Percentiles rank a stretch among this genome's conserved stretches.
Evolutionary conservation across 495 filamentous ascomycete genomes (phyloP).

Genomic region (Xanthoparmelia taractica): DNA sequence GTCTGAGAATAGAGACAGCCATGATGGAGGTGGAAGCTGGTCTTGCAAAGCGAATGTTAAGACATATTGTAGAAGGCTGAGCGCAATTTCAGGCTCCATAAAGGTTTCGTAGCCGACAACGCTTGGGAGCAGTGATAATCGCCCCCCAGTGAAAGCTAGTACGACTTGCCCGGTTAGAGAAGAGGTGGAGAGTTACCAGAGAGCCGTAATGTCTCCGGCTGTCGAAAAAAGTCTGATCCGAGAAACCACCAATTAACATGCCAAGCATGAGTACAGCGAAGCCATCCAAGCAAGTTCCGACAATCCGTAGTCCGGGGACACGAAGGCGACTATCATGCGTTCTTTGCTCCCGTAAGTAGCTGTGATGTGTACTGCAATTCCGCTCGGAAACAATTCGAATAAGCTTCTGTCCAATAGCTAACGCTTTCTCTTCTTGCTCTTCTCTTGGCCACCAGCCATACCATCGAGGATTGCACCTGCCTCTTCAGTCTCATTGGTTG

Average conservation of each 20-base stretch:
- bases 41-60: neutral
- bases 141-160: neutral
- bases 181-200: neutral
- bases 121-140: neutral
- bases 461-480: conserved; percentile 27
- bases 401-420: conserved; percentile 29
- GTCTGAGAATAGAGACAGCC: conserved; percentile 7
- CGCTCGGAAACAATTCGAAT: neutral
- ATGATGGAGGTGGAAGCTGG: neutral
- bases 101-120: neutral
- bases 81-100: neutral
- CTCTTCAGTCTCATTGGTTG: conserved; percentile 31
- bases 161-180: neutral
- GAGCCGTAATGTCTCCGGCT: neutral
- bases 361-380: neutral
- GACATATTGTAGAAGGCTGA: neutral
- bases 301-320: neutral
- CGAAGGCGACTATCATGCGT: neutral
- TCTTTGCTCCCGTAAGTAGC: neutral
- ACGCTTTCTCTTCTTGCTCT: conserved; percentile 68
- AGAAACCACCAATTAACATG: neutral
- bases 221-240: neutral
- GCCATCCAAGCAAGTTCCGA: neutral
- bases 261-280: neutral
- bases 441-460: conserved; percentile 41